A percentile compares a stretch with the other conserved stretches of the same genome.
Conservation (phyloP, 2,329 filamentous ascomycete genomes). For the Didymella pinodella region DNA sequence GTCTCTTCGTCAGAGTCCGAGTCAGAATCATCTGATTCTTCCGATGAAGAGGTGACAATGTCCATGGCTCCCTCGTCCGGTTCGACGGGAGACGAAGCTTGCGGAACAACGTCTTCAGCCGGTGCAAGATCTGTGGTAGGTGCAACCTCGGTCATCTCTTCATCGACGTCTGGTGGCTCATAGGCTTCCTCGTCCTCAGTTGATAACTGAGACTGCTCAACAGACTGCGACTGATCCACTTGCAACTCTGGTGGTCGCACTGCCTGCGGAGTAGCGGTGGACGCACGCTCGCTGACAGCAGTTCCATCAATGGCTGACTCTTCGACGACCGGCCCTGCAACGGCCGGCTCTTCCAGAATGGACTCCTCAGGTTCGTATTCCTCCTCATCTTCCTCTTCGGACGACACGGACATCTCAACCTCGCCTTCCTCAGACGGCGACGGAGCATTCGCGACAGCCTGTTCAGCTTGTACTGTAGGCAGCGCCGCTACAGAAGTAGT, state of each 20-base stretch:
- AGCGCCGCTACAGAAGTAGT: constrained; percentile 1
- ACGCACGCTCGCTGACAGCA: not conserved
- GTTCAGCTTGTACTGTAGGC: constrained; percentile 6
- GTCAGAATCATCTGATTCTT: constrained; percentile 36
- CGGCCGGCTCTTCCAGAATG: constrained; percentile 5
- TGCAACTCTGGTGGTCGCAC: constrained; percentile 14
- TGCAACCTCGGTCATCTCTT: constrained; percentile 24
- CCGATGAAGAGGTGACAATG: constrained; percentile 42
- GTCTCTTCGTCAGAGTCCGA: constrained; percentile 32
- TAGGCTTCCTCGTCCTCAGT: constrained; percentile 43
- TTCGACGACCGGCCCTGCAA: not conserved
- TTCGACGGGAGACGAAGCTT: constrained; percentile 22
- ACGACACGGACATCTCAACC: constrained; percentile 46
- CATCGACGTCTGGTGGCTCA: constrained; percentile 43
- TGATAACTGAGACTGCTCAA: constrained; percentile 25
- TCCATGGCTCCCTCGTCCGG: constrained; percentile 47
- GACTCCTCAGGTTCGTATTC: constrained; percentile 47
- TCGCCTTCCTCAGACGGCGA: constrained; percentile 46
- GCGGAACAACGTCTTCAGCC: not conserved
- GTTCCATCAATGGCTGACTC: not conserved
- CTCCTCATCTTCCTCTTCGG: constrained; percentile 39
- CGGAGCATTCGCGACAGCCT: constrained; percentile 5
- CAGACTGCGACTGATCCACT: constrained; percentile 14
- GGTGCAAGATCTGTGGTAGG: not conserved
- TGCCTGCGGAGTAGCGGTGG: constrained; percentile 15